Conservation (phyloP, 1,284 basidiomycete genomes). For the Pascua guehoae region DNA sequence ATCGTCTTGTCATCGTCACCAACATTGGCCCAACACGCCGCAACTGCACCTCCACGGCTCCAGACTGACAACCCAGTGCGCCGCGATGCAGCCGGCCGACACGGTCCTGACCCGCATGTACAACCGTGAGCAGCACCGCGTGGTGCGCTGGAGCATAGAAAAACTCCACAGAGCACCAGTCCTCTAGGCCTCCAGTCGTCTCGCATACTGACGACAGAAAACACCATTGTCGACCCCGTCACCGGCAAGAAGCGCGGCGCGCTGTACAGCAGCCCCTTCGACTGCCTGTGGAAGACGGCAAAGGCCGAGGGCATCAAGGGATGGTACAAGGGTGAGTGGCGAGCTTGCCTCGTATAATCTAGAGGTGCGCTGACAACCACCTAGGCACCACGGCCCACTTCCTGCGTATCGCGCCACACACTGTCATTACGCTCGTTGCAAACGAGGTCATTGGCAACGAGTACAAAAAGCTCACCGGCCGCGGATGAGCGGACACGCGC, state of each 20-base stretch:
- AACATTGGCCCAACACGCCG: too few relatives aligned
- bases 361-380: not conserved
- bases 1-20: not conserved
- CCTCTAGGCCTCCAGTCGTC: too few relatives aligned
- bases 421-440: slow-evolving; percentile 76
- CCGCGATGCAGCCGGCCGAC: slow-evolving; percentile 70
- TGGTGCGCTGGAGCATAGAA: not conserved
- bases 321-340: slow-evolving; percentile 76
- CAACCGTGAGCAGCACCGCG: slow-evolving; percentile 58
- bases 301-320: slow-evolving; percentile 84
- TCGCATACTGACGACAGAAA: slow-evolving; percentile 52
- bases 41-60: too few relatives aligned
- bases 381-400: slow-evolving; percentile 83
- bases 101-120: slow-evolving; percentile 89
- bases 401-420: slow-evolving; percentile 85
- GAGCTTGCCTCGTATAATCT: not conserved
- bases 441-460: slow-evolving; percentile 77
- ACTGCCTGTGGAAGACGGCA: slow-evolving; percentile 94
- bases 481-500: slow-evolving; percentile 2
- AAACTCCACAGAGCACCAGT: too few relatives aligned
- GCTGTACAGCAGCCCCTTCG: slow-evolving; percentile 86
- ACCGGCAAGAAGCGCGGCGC: slow-evolving; percentile 71
- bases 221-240: slow-evolving; percentile 62
- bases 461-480: slow-evolving; percentile 52
- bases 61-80: slow-evolving; percentile 54